A percentile compares a stretch with the other conserved stretches of the same genome.
Evolutionary conservation across 176 grass and related monocot species (phyloP).

Genomic region (Bolboschoenus planiculmis): DNA sequence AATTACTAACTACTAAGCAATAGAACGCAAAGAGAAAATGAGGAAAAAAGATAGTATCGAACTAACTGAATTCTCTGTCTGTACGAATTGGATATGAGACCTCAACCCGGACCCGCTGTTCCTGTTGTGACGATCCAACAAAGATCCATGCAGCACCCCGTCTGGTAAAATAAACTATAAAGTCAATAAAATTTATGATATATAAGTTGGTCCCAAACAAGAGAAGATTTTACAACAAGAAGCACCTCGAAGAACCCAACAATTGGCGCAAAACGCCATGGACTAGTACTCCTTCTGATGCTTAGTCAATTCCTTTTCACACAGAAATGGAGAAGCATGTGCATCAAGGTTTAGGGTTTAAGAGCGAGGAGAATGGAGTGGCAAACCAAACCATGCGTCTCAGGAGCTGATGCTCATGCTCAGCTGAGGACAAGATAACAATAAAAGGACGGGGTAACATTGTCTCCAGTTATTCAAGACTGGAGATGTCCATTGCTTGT

Average conservation of each 20-base stretch:
- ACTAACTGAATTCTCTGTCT: slow-evolving; percentile 1
- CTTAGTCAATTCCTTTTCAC: not conserved
- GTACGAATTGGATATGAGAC: not conserved
- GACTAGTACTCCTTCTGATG: not conserved
- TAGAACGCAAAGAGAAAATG: not conserved
- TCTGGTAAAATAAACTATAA: not conserved
- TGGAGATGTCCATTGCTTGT: not conserved
- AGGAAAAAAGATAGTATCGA: not conserved
- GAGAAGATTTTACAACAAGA: not conserved
- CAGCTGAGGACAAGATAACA: not conserved
- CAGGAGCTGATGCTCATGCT: not conserved
- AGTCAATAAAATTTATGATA: not conserved
- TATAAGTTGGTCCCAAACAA: not conserved
- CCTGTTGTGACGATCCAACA: slow-evolving; percentile 14
- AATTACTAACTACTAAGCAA: not conserved
- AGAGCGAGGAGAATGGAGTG: not conserved
- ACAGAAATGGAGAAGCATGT: not conserved
- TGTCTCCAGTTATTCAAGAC: not conserved
- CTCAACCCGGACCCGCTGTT: not conserved
- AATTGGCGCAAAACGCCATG: slow-evolving; percentile 52
- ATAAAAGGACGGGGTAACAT: not conserved
- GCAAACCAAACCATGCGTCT: not conserved
- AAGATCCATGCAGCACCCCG: slow-evolving; percentile 18
- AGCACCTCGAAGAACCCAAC: slow-evolving; percentile 55
- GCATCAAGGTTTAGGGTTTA: slow-evolving; percentile 31